Conservation (phyloP, 306 rosid species). For the Dalbergia cultrata region DNA sequence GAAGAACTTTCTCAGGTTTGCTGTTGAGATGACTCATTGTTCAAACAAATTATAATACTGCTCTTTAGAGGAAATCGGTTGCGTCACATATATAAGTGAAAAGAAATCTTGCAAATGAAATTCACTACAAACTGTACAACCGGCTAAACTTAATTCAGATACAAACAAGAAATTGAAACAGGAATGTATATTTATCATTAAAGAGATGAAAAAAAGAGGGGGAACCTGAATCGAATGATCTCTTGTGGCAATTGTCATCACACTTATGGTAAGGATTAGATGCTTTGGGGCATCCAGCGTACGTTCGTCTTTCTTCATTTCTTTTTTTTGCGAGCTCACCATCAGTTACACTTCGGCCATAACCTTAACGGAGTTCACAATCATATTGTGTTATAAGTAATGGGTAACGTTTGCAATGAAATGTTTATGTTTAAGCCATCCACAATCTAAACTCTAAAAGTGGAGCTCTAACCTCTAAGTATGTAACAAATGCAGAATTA, state of each 20-base stretch:
- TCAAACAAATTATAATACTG: neutral
- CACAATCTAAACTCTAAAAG: too few relatives aligned
- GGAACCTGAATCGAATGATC: conserved; percentile 64
- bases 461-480: too few relatives aligned
- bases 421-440: too few relatives aligned
- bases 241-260: conserved; percentile 55
- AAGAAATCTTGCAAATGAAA: neutral
- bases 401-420: too few relatives aligned
- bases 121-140: too few relatives aligned
- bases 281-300: conserved; percentile 63
- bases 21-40: neutral
- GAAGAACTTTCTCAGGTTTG: too few relatives aligned
- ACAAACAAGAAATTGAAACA: too few relatives aligned
- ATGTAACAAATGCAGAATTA: too few relatives aligned
- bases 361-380: conserved; percentile 49
- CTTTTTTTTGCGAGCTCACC: conserved; percentile 55
- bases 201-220: conserved; percentile 21
- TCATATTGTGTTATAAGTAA: too few relatives aligned
- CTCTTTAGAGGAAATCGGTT: too few relatives aligned
- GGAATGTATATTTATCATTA: neutral
- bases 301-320: conserved; percentile 53
- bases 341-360: conserved; percentile 52
- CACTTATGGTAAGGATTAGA: conserved; percentile 79
- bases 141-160: too few relatives aligned
- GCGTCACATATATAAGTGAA: too few relatives aligned